Evolutionary conservation across 2,329 filamentous ascomycete genomes (phyloP).

Genomic region (Penicillium sp.): DNA sequence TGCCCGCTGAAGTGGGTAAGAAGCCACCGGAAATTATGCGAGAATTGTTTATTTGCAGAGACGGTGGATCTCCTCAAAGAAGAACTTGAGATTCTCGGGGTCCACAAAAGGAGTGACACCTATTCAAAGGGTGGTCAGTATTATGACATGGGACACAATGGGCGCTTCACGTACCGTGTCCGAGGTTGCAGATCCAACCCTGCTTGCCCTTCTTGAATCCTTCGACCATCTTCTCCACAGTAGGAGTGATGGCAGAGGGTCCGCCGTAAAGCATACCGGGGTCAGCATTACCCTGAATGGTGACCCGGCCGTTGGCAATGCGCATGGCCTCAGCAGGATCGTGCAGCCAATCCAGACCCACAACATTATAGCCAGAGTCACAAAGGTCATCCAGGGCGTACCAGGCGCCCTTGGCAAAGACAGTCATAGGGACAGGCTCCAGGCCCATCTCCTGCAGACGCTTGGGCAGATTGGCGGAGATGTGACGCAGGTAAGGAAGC

Average conservation of each 20-base stretch:
- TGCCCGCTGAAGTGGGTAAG: constrained; percentile 2
- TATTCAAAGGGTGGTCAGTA: constrained; percentile 39
- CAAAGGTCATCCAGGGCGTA: constrained; percentile 87
- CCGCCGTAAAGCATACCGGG: constrained; percentile 90
- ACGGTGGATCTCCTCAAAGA: constrained; percentile 87
- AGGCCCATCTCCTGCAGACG: constrained; percentile 72
- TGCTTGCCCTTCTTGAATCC: constrained; percentile 82
- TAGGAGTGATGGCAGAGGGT: constrained; percentile 74
- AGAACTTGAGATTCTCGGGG: constrained; percentile 89
- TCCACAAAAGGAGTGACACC: constrained; percentile 94
- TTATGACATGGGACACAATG: constrained; percentile 13
- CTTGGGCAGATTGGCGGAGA: constrained; percentile 75
- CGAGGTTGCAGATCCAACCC: constrained; percentile 96
- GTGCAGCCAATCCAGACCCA: constrained; percentile 93
- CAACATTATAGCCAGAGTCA: constrained; percentile 85
- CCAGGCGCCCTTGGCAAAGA: constrained; percentile 98
- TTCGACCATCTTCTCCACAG: constrained; percentile 81
- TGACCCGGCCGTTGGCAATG: constrained; percentile 74
- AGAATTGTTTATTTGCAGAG: constrained; percentile 27
- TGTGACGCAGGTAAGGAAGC: constrained; percentile 81
- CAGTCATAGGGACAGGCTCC: constrained; percentile 88
- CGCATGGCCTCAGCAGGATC: constrained; percentile 81
- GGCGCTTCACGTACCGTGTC: constrained; percentile 69
- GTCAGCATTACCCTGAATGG: constrained; percentile 93
- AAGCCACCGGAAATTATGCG: constrained; percentile 4